Conservation (phyloP, 257 asterid genomes). For the Datura wrightii region DNA sequence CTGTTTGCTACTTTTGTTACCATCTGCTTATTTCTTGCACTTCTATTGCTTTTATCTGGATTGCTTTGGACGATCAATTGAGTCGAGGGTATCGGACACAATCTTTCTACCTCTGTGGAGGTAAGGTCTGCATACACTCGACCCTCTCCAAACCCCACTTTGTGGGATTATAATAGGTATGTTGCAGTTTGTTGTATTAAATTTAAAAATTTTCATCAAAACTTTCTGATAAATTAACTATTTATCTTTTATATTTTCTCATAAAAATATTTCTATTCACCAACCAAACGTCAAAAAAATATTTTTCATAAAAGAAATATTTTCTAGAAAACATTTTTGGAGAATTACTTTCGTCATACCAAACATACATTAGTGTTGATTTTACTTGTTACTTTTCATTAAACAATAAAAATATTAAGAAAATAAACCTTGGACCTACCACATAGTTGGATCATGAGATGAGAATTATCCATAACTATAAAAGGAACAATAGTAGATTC, state of each 20-base stretch:
- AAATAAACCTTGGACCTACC: background rate
- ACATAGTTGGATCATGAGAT: background rate
- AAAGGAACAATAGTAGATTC: background rate
- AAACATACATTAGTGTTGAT: slow-evolving; percentile 1
- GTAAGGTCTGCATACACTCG: too few relatives aligned
- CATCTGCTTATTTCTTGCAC: too few relatives aligned
- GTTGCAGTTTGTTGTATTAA: too few relatives aligned
- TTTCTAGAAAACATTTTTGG: background rate
- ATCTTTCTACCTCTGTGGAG: too few relatives aligned
- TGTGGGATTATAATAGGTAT: too few relatives aligned
- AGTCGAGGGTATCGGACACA: too few relatives aligned
- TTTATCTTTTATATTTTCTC: background rate
- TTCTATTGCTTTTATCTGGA: too few relatives aligned
- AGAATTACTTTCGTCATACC: background rate
- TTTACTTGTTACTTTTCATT: background rate
- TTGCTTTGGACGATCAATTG: too few relatives aligned
- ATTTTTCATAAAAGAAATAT: background rate
- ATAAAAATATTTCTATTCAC: background rate
- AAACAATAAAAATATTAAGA: background rate
- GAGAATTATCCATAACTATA: background rate
- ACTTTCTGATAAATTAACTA: background rate
- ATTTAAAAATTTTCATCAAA: background rate
- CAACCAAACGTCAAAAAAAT: background rate
- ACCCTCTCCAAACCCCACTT: too few relatives aligned
- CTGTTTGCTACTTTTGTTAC: too few relatives aligned